Evolutionary conservation across 2,329 filamentous ascomycete genomes (phyloP), one percentile per base, ranked within the genome.

Genomic region (Cadophora malorum): DNA sequence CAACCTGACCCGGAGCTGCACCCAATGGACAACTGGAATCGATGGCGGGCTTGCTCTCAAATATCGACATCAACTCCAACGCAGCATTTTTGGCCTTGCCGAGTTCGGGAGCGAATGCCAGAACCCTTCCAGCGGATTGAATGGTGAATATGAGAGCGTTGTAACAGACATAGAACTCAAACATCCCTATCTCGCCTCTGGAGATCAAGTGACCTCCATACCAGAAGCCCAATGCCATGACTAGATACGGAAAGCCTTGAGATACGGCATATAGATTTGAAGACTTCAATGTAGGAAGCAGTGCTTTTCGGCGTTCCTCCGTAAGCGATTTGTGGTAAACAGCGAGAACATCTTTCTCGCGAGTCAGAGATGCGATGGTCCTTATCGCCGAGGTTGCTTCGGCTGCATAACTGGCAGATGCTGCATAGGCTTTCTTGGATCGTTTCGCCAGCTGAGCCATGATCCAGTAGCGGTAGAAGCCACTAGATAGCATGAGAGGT

Each of bases 41-140:
- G 72, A 97, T 94, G 5, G 81, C 81, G 0, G 95, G 94, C 71
- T 90, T 85, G 66, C 90, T 87, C 75, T 97, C 93, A 73, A 97
- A 93, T 12, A 97, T 84, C 0, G 82, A 88, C 81, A 95, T 94
- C 70, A 97, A 86, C 69, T 93, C 86, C 16, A 85, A 83, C 0
- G 94, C 93, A 0, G 94, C 91, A 63, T 93, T 86, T 78, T 93
- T 92, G 0, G 94, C 93, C 80, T 97, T 96, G 71, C 92, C 91
- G 90, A 96, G 96, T 73, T 96, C 93, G 0, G 66, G 62, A 4
- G 69, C 69, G 25, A 59, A 66, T 7, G 71, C 66, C 21, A 73
- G 71, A 14, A 71, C 55, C 16, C 56, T 63, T 6, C 66, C 68
- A 6, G 70, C 61, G 9, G 64, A 41, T n/a, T 72, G 63, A 6